These are phyloP conservation scores for Sideroxylon spinosum DNA, from an alignment of 179 eudicot species.

Conservation along the genomic window DNA sequence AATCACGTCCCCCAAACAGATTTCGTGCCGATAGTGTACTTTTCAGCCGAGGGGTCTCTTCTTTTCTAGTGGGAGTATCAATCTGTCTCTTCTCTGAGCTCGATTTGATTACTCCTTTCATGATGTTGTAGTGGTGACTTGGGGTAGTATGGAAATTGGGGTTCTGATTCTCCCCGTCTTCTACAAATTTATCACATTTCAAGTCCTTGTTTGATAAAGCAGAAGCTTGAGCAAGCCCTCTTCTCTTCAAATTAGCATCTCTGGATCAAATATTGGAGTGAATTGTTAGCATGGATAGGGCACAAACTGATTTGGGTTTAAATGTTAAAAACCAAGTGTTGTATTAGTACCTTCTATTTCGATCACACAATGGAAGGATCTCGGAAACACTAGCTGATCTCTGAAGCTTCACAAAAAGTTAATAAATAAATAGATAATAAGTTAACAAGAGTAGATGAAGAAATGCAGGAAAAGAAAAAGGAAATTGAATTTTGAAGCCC, in stretches of 20 bases:
- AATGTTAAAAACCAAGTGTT: neutral
- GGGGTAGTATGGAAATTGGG: slow-evolving; percentile 59
- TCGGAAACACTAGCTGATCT: slow-evolving; percentile 54
- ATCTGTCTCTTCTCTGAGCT: slow-evolving; percentile 43
- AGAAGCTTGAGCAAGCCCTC: slow-evolving; percentile 35
- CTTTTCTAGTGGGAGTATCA: slow-evolving; percentile 23
- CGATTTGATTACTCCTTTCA: slow-evolving; percentile 46
- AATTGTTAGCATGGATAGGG: neutral
- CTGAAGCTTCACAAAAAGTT: slow-evolving; percentile 37
- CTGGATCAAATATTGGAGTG: slow-evolving; percentile 24
- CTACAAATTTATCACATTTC: slow-evolving; percentile 22
- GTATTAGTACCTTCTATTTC: slow-evolving; percentile 44
- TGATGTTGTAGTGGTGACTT: slow-evolving; percentile 25
- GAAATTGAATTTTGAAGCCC: too few species aligned
- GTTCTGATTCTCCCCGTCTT: slow-evolving; percentile 68
- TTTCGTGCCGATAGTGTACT: slow-evolving; percentile 64
- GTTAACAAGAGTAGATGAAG: too few species aligned
- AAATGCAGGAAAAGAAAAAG: too few species aligned
- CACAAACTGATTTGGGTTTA: neutral
- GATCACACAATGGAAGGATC: slow-evolving; percentile 50
- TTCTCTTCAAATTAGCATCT: slow-evolving; percentile 64
- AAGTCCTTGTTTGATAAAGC: slow-evolving; percentile 17
- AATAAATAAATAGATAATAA: too few species aligned
- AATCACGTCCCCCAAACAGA: slow-evolving; percentile 62
- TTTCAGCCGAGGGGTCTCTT: slow-evolving; percentile 44